These are phyloP conservation scores for Piloderma croceum DNA, from an alignment of 768 basidiomycete species.

Conservation along the genomic window DNA sequence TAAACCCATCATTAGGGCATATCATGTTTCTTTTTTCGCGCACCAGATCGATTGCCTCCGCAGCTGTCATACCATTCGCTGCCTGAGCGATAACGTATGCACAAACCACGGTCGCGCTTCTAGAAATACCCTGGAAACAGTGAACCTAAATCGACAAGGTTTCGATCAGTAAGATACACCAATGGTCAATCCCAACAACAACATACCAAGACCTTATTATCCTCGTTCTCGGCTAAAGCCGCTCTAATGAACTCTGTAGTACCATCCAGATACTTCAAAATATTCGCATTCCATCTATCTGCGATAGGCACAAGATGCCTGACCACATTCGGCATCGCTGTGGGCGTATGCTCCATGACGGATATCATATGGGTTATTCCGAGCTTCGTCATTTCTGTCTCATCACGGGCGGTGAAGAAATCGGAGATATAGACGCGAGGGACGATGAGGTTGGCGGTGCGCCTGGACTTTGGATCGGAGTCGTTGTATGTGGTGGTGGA, in stretches of 20 bases:
- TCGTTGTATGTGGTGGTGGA: constrained; percentile 10
- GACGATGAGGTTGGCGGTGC: constrained; percentile 29
- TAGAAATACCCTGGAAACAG: constrained; percentile 69
- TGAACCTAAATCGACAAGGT: constrained; percentile 49
- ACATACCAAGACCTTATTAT: constrained; percentile 47
- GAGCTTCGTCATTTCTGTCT: constrained; percentile 41
- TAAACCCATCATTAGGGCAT: constrained; percentile 64
- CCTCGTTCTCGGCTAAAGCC: constrained; percentile 39
- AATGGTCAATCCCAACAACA: no score
- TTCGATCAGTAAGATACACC: neutral
- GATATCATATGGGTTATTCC: constrained; percentile 74
- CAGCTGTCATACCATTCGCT: constrained; percentile 43
- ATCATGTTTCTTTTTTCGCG: constrained; percentile 54
- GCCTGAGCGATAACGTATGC: constrained; percentile 61
- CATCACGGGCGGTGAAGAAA: constrained; percentile 47
- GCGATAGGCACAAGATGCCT: constrained; percentile 47
- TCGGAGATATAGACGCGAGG: constrained; percentile 61
- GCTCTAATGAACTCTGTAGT: constrained; percentile 50
- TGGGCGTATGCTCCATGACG: constrained; percentile 48
- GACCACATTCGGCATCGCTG: constrained; percentile 40
- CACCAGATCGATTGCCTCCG: constrained; percentile 51
- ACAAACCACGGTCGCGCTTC: constrained; percentile 70
- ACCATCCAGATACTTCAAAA: constrained; percentile 39
- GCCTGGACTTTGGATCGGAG: constrained; percentile 6
- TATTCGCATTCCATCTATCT: constrained; percentile 37